Evolutionary conservation across 2,329 filamentous ascomycete species (phyloP).

Genomic region (Teratosphaeria gauchensis): DNA sequence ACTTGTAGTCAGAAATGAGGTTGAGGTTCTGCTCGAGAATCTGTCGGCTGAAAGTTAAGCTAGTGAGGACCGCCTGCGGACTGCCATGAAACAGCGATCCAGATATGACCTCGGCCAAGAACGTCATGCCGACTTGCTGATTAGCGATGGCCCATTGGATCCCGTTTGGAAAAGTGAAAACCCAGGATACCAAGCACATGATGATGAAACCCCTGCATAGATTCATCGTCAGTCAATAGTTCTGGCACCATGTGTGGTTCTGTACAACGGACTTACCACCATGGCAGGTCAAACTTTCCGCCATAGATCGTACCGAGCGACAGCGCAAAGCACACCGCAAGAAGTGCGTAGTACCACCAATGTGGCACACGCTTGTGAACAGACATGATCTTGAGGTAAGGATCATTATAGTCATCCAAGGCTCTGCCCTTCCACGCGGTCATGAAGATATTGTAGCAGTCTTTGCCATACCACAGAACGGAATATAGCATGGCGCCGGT

Average conservation of each 20-base stretch:
- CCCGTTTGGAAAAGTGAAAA: conserved; percentile 24
- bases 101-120: conserved; percentile 23
- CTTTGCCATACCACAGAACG: conserved; percentile 21
- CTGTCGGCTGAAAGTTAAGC: conserved; percentile 26
- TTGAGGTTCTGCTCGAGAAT: conserved; percentile 28
- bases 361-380: conserved; percentile 19
- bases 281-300: conserved; percentile 19
- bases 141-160: conserved; percentile 25
- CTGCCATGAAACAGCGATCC: conserved; percentile 23
- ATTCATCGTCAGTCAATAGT: too few relatives aligned
- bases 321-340: conserved; percentile 17
- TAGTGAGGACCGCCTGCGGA: conserved; percentile 21
- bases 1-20: conserved; percentile 28
- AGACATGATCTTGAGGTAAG: conserved; percentile 25
- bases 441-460: conserved; percentile 7
- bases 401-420: conserved; percentile 19
- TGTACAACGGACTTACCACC: conserved; percentile 4
- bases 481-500: conserved; percentile 24
- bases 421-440: conserved; percentile 12
- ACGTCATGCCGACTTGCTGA: conserved; percentile 22
- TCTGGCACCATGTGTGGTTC: too few relatives aligned
- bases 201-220: conserved; percentile 22
- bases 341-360: conserved; percentile 25
- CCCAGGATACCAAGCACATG: conserved; percentile 16
- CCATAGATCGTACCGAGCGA: conserved; percentile 21